These are phyloP conservation scores for Podospora sp. DNA, from an alignment of 495 filamentous ascomycete species.

Conservation along the genomic window DNA sequence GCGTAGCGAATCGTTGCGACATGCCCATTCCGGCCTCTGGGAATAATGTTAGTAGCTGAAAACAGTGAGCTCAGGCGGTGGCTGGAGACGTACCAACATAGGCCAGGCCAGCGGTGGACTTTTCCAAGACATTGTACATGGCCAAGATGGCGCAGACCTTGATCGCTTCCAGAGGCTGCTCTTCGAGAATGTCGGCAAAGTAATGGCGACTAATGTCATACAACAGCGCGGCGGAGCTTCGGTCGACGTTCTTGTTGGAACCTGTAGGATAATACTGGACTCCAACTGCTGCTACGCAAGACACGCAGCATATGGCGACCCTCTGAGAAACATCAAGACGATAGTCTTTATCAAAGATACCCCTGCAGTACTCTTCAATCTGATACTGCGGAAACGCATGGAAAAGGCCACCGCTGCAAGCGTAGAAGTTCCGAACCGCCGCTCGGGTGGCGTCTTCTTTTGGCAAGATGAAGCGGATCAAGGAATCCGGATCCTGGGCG, in stretches of 20 bases:
- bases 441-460: slow-evolving; percentile 24
- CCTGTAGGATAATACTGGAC: slow-evolving; percentile 29
- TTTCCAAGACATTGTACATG: slow-evolving; percentile 38
- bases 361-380: slow-evolving; percentile 17
- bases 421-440: slow-evolving; percentile 38
- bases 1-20: slow-evolving; percentile 25
- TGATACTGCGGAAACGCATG: slow-evolving; percentile 35
- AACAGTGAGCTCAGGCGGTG: neutral
- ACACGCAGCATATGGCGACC: slow-evolving; percentile 30
- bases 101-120: slow-evolving; percentile 32
- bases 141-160: slow-evolving; percentile 38
- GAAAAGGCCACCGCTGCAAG: slow-evolving; percentile 35
- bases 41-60: neutral
- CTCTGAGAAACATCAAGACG: slow-evolving; percentile 16
- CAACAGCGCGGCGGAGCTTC: slow-evolving; percentile 22
- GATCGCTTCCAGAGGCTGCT: slow-evolving; percentile 31
- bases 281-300: slow-evolving; percentile 31
- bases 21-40: slow-evolving; percentile 33
- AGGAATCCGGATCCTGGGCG: neutral
- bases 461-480: slow-evolving; percentile 28
- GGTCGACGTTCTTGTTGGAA: slow-evolving; percentile 14
- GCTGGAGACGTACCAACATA: slow-evolving; percentile 31
- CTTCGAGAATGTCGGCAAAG: slow-evolving; percentile 31
- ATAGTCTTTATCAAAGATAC: slow-evolving; percentile 25
- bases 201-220: slow-evolving; percentile 29